phyloP scores from a whole-genome alignment of 1,284 basidiomycete genomes.

The Polyporus tsugae region DNA sequence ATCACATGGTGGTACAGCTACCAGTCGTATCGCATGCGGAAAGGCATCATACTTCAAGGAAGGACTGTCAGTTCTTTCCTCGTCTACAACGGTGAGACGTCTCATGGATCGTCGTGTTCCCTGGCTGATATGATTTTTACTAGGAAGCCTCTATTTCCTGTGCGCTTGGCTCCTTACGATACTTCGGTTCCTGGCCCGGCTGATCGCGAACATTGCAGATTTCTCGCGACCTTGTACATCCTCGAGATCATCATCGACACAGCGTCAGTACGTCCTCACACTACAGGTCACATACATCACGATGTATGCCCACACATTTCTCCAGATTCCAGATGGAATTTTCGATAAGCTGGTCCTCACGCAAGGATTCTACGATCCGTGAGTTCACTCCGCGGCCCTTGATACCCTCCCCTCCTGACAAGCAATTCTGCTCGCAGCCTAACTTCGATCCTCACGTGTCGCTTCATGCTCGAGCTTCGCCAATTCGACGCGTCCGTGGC shows the following conservation, averaged over 20 bases:
- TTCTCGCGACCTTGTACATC: background rate
- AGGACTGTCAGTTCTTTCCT: background rate
- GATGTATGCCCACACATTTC: background rate
- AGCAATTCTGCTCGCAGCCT: no score
- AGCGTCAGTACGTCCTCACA: background rate
- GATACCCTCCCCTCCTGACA: background rate
- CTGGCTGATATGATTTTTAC: no score
- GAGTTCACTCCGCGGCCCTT: no score
- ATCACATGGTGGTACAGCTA: background rate
- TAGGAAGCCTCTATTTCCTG: background rate
- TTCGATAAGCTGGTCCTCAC: background rate
- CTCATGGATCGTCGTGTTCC: background rate
- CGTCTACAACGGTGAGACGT: background rate
- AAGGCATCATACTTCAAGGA: background rate
- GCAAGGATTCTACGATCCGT: background rate
- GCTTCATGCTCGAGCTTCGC: background rate
- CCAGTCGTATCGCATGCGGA: background rate
- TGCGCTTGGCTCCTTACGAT: no score
- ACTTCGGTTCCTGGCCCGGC: no score
- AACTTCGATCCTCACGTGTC: background rate
- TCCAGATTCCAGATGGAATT: background rate
- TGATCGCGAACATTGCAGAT: background rate
- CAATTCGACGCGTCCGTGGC: background rate
- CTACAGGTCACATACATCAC: background rate
- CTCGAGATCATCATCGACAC: background rate